Base-by-base conservation (phyloP, 352 stramenopile species). In the Pythium aquatile region DNA sequence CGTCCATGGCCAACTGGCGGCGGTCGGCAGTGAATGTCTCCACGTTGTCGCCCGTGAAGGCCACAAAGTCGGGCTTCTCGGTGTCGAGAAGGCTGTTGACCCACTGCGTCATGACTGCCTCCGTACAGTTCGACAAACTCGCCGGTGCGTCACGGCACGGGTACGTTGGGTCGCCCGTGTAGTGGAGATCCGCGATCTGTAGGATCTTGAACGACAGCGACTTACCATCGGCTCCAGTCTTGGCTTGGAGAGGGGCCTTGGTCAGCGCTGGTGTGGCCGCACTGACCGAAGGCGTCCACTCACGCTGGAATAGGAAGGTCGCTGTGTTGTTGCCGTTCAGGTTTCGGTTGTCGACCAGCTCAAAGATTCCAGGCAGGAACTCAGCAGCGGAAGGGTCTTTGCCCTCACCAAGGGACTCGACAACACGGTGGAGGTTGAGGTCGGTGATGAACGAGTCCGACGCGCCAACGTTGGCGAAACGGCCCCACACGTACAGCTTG, bases 141-240 rank as follows among this genome's bases (percentile, higher is more conserved):
- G 11, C 63, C 17, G 82, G 75, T 8, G 60, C 39, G 33, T 73
- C 61, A 0, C 61, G 67, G 51, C 81, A 91, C 9, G 20, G 7
- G 29, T 47, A 73, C 61, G 49, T 69, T 54, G 28, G 71, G 59
- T 72, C 72, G 58, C 79, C 82, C 1, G 78, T 81, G 52, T 77
- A 75, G 55, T 90, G 80, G 55, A 91, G 72, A 57, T 91, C 82
- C 0, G 82, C 78, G 46, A 91, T 65, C 71, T 91, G 82, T 5
- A 91, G 68, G 40, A 91, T 77, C 69, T 79, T 81, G 64, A 85
- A 86, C 17, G 72, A 53, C 9, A 89, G 62, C 58, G 48, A 30
- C 61, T 24, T 66, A 59, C 20, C 39, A 3, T 58, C 51, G 44
- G 51, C 58, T 20, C 66, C 70, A 39, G 61, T 59, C 24, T 56